Percentiles rank a stretch among this genome's conserved stretches.
Evolutionary conservation across 2,329 filamentous ascomycete species (phyloP).

Genomic region (Keithomyces neogunnii): DNA sequence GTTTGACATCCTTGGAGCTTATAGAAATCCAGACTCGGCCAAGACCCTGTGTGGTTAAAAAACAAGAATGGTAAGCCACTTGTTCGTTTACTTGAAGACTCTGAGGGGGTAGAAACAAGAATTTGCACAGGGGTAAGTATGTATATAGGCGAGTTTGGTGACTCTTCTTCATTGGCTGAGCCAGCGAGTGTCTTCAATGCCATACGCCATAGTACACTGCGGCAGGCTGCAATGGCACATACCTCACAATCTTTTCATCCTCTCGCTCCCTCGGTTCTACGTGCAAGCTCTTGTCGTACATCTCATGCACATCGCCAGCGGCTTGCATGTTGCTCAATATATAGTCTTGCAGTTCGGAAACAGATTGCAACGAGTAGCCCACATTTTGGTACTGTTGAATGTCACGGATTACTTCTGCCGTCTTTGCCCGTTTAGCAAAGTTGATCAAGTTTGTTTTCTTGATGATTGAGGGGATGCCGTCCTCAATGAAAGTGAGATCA

Average conservation of each 20-base stretch:
- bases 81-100: not conserved
- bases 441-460: slow-evolving; percentile 97
- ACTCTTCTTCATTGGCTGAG: not conserved
- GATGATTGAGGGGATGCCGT: slow-evolving; percentile 91
- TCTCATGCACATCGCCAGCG: slow-evolving; percentile 93
- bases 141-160: not conserved
- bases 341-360: slow-evolving; percentile 91
- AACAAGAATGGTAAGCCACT: slow-evolving; percentile 4
- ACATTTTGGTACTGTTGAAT: slow-evolving; percentile 99
- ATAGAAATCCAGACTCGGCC: slow-evolving; percentile 54
- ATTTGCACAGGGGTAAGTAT: not conserved
- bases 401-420: slow-evolving; percentile 94
- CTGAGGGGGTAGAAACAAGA: not conserved
- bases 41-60: slow-evolving; percentile 37
- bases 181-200: not conserved
- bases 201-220: slow-evolving; percentile 13
- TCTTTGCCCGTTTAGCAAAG: slow-evolving; percentile 96
- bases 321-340: slow-evolving; percentile 94
- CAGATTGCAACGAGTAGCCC: slow-evolving; percentile 83
- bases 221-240: slow-evolving; percentile 32
- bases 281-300: slow-evolving; percentile 95
- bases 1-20: slow-evolving; percentile 16
- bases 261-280: slow-evolving; percentile 94
- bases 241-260: slow-evolving; percentile 99
- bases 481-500: slow-evolving; percentile 96